Percentiles rank a stretch among this genome's conserved stretches.
Conservation (phyloP, 208 protist genomes). For the Leishmania amazonensis region DNA sequence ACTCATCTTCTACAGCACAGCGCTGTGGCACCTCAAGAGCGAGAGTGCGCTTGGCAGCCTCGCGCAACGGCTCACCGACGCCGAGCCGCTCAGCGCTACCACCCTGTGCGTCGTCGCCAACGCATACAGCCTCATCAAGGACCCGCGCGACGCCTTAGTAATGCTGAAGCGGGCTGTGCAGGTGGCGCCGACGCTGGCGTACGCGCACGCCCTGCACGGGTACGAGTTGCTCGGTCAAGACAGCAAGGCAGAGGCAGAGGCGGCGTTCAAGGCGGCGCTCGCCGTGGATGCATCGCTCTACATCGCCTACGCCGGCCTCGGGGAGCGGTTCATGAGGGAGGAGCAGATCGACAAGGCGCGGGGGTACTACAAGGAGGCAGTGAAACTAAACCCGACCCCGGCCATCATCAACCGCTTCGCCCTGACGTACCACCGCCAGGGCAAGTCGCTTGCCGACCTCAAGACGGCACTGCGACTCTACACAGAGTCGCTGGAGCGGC, state of each 20-base stretch:
- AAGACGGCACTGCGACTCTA: conserved; percentile 77
- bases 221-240: conserved; percentile 96
- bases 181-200: conserved; percentile 85
- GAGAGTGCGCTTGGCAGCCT: conserved; percentile 82
- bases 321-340: conserved; percentile 91
- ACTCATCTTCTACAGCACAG: conserved; percentile 95
- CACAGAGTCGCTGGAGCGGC: conserved; percentile 60
- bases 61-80: conserved; percentile 90
- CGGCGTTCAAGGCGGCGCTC: conserved; percentile 92
- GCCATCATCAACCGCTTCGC: conserved; percentile 80
- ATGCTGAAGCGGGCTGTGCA: conserved; percentile 95
- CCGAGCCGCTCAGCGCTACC: conserved; percentile 83
- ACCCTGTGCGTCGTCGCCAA: conserved; percentile 95
- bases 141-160: conserved; percentile 93
- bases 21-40: conserved; percentile 95
- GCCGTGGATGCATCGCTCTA: conserved; percentile 92
- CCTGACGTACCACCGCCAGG: conserved; percentile 64
- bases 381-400: conserved; percentile 83
- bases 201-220: conserved; percentile 94
- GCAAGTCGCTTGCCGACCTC: conserved; percentile 48
- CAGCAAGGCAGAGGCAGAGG: conserved; percentile 90
- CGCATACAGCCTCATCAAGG: conserved; percentile 94
- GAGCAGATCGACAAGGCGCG: conserved; percentile 91
- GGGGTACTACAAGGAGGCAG: conserved; percentile 90
- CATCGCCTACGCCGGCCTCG: conserved; percentile 97